Percentiles rank a stretch among this genome's conserved stretches.
phyloP scores from a whole-genome alignment of 140 eudicot species.

The Stevia rebaudiana region DNA sequence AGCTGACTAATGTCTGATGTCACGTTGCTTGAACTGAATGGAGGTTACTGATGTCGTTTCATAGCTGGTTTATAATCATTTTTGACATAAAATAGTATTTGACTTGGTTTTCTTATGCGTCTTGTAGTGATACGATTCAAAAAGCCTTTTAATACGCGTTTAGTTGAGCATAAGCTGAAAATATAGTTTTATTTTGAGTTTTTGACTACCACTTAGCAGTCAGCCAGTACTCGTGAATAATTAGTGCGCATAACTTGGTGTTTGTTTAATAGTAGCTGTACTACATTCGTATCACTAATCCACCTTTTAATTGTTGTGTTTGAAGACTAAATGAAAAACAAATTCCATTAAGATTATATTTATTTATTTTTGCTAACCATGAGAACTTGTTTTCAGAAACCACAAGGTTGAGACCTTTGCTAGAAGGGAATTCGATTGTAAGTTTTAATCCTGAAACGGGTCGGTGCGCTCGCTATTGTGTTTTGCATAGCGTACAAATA shows the following conservation, averaged over 20 bases:
- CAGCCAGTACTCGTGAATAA: not conserved
- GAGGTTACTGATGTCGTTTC: not conserved
- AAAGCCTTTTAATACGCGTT: not conserved
- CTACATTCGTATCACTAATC: too few relatives aligned
- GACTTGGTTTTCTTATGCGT: not conserved
- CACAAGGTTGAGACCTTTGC: too few relatives aligned
- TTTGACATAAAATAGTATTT: not conserved
- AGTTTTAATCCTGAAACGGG: too few relatives aligned
- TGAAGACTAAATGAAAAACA: not conserved
- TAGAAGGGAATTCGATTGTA: too few relatives aligned
- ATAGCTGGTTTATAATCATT: not conserved
- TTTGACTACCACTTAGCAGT: not conserved
- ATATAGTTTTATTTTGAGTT: not conserved
- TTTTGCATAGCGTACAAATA: too few relatives aligned
- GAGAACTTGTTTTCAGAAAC: too few relatives aligned
- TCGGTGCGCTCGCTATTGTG: too few relatives aligned
- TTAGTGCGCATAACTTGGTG: not conserved
- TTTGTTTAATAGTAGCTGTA: not conserved
- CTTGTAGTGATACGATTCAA: not conserved
- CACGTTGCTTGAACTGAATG: not conserved
- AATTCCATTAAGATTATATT: too few relatives aligned
- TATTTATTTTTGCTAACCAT: too few relatives aligned
- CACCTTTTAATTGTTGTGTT: not conserved
- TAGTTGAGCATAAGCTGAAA: conserved; percentile 1
- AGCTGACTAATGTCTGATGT: not conserved